Evolutionary conservation across 1,284 basidiomycete species (phyloP).

Genomic region (Cutaneotrichosporon curvatum): DNA sequence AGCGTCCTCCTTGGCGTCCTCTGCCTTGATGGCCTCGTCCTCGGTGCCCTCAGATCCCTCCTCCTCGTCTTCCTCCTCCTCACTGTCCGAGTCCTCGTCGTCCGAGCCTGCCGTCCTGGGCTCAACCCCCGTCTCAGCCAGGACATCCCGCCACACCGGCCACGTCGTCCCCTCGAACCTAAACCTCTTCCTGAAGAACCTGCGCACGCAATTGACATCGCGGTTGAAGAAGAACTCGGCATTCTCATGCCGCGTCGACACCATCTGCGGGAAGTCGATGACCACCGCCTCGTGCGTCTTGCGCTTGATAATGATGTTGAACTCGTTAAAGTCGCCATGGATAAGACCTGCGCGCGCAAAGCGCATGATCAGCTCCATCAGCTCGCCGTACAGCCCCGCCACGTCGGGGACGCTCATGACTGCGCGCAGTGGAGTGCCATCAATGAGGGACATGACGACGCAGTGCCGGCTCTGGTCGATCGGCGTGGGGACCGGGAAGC

Average conservation of each 20-base stretch:
- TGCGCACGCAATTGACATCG: slow-evolving; percentile 91
- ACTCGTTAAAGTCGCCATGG: slow-evolving; percentile 99
- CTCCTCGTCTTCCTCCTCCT: slow-evolving; percentile 22
- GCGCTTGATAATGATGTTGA: slow-evolving; percentile 89
- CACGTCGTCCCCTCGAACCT: slow-evolving; percentile 84
- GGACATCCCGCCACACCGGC: slow-evolving; percentile 67
- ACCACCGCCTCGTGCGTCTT: slow-evolving; percentile 70
- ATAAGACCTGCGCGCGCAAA: slow-evolving; percentile 89
- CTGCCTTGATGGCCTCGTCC: neutral
- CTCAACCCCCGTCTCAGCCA: slow-evolving; percentile 40
- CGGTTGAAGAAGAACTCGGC: slow-evolving; percentile 99
- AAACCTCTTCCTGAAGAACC: slow-evolving; percentile 88
- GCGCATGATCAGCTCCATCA: slow-evolving; percentile 95
- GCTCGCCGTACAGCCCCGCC: slow-evolving; percentile 77
- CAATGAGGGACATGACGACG: slow-evolving; percentile 91
- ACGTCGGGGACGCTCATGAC: slow-evolving; percentile 75
- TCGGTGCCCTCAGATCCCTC: neutral
- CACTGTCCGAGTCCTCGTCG: slow-evolving; percentile 14
- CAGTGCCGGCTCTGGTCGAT: slow-evolving; percentile 93
- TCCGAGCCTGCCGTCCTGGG: neutral
- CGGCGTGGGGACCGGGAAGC: slow-evolving; percentile 86
- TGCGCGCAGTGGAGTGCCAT: slow-evolving; percentile 94
- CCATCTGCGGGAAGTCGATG: slow-evolving; percentile 99
- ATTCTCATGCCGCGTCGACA: slow-evolving; percentile 92
- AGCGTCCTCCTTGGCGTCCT: neutral